Conservation (phyloP, 805 yeast genomes). For the Candida andamanensis region DNA sequence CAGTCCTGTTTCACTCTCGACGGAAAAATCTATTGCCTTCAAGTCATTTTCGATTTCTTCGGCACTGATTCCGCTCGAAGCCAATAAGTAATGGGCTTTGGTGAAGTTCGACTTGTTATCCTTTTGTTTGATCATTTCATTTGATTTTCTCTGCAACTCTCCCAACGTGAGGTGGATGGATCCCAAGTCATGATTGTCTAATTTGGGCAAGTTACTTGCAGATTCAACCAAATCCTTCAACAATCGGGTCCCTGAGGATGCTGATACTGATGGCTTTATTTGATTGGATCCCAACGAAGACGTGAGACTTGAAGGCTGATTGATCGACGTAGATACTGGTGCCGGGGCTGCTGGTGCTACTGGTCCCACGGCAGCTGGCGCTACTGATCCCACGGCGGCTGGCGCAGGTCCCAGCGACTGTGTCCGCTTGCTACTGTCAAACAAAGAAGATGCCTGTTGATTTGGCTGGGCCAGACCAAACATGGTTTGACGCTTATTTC, state of each 20-base stretch:
- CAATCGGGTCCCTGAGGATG: constrained; percentile 17
- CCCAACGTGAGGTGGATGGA: constrained; percentile 73
- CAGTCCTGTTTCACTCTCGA: constrained; percentile 2
- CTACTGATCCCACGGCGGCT: not conserved
- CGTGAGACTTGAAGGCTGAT: not conserved
- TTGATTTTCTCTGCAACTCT: constrained; percentile 70
- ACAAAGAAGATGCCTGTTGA: not conserved
- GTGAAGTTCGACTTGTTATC: constrained; percentile 40
- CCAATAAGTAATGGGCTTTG: constrained; percentile 81
- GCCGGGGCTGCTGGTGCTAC: not conserved
- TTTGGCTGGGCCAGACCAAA: not conserved
- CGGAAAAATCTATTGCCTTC: constrained; percentile 20
- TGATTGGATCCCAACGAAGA: not conserved
- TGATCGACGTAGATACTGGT: too few relatives aligned
- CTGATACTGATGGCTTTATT: not conserved
- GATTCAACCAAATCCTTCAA: constrained; percentile 74
- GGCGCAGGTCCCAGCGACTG: not conserved
- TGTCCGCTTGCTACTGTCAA: not conserved
- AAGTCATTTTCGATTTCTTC: constrained; percentile 72
- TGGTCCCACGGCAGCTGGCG: not conserved
- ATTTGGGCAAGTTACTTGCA: constrained; percentile 66
- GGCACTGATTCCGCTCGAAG: constrained; percentile 82
- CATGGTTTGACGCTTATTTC: too few relatives aligned
- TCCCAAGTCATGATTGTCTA: constrained; percentile 60
- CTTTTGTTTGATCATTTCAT: constrained; percentile 43